Conservation (phyloP, 192 early-diverging fungal genomes). For the Podila epigama region DNA sequence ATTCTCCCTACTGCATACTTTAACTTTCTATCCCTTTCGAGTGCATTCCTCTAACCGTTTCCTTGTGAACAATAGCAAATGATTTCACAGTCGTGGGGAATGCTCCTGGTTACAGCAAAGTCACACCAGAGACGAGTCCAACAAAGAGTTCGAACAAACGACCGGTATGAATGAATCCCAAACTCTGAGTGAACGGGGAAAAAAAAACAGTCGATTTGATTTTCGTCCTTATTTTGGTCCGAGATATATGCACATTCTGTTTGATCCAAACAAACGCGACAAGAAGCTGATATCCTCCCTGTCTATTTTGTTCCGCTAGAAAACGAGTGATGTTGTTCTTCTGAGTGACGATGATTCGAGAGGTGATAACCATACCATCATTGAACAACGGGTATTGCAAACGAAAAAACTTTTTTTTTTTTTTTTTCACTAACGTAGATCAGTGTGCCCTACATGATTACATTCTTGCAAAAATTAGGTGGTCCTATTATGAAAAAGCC, state of each 20-base stretch:
- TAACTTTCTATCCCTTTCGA: too few relatives aligned
- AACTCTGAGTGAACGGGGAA: neutral
- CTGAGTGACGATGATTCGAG: slow-evolving; percentile 29
- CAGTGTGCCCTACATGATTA: too few relatives aligned
- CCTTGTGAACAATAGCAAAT: neutral
- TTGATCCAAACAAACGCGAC: neutral
- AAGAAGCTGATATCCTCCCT: neutral
- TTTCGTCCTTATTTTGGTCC: too few relatives aligned
- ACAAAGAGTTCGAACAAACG: neutral
- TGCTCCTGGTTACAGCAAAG: neutral
- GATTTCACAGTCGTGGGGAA: neutral
- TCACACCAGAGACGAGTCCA: neutral
- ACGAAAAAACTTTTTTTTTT: neutral
- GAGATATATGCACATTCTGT: too few relatives aligned
- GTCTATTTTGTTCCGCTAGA: neutral
- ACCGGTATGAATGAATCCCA: neutral
- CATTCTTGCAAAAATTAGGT: too few relatives aligned
- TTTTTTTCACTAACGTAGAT: neutral
- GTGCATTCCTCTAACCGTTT: too few relatives aligned
- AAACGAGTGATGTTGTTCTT: neutral
- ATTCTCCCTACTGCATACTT: too few relatives aligned
- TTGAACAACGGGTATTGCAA: too few relatives aligned
- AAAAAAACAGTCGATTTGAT: too few relatives aligned
- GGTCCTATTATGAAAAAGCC: too few relatives aligned
- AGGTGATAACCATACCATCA: slow-evolving; percentile 9